Evolutionary conservation across 2,329 filamentous ascomycete genomes (phyloP).

Genomic region (Claviceps digitariae): DNA sequence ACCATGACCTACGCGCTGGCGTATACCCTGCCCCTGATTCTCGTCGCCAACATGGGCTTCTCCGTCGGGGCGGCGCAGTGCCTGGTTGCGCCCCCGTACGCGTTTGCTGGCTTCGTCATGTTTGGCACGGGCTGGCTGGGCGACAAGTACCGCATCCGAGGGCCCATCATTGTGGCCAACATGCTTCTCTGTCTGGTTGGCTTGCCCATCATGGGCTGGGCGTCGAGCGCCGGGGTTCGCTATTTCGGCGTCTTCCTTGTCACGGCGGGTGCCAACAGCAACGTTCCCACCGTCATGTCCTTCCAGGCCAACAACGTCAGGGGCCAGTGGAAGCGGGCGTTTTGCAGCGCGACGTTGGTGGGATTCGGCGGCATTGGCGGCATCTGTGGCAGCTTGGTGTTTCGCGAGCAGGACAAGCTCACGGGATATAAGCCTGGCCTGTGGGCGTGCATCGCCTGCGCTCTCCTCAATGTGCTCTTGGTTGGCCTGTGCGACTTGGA

Average conservation of each 20-base stretch:
- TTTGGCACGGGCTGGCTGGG: slow-evolving; percentile 46
- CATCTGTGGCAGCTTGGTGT: slow-evolving; percentile 62
- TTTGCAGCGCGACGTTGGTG: slow-evolving; percentile 63
- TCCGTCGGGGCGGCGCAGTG: slow-evolving; percentile 50
- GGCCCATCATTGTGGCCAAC: slow-evolving; percentile 53
- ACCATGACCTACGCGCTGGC: slow-evolving; percentile 63
- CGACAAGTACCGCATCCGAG: slow-evolving; percentile 53
- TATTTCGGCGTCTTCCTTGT: slow-evolving; percentile 66
- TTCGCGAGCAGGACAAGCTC: slow-evolving; percentile 41
- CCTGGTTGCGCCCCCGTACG: slow-evolving; percentile 57
- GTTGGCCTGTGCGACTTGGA: slow-evolving; percentile 27
- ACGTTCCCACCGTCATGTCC: slow-evolving; percentile 59
- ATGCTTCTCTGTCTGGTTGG: slow-evolving; percentile 53
- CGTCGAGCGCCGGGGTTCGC: slow-evolving; percentile 37
- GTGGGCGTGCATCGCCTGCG: slow-evolving; percentile 40
- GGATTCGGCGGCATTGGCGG: slow-evolving; percentile 67
- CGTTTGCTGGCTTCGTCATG: slow-evolving; percentile 51
- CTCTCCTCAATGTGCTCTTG: slow-evolving; percentile 30
- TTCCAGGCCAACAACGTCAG: slow-evolving; percentile 84
- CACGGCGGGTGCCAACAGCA: slow-evolving; percentile 65
- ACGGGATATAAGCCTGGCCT: slow-evolving; percentile 41
- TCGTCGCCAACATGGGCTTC: slow-evolving; percentile 51
- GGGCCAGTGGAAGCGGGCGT: slow-evolving; percentile 78
- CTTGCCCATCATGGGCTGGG: slow-evolving; percentile 59
- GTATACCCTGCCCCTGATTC: slow-evolving; percentile 68